Evolutionary conservation across 306 rosid genomes (phyloP).

Genomic region (Senna tora): DNA sequence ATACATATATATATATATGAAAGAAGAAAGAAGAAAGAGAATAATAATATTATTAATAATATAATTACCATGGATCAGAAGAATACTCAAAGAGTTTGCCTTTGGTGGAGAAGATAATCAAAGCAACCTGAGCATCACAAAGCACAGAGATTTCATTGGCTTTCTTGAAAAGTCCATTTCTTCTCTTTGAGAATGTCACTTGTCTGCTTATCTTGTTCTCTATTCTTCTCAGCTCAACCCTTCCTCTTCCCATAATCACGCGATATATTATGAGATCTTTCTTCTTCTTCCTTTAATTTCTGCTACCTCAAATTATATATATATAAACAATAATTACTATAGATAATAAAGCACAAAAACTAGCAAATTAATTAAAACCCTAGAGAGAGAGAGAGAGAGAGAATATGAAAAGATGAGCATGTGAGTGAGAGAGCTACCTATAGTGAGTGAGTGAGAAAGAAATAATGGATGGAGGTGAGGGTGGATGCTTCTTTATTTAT

Average conservation of each 20-base stretch:
- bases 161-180: conserved; percentile 70
- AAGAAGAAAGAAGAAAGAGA: not conserved
- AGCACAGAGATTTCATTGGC: conserved; percentile 85
- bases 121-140: conserved; percentile 79
- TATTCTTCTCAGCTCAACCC: conserved; percentile 76
- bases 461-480: conserved; percentile 34
- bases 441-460: not conserved
- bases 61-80: conserved; percentile 54
- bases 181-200: conserved; percentile 80
- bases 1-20: not conserved
- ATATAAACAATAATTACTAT: no score
- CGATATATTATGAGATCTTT: no score
- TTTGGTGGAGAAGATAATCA: conserved; percentile 69
- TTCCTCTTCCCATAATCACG: conserved; percentile 95
- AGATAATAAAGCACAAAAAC: not conserved
- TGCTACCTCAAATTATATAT: no score
- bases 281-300: not conserved
- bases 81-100: conserved; percentile 76
- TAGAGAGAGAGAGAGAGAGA: not conserved
- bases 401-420: not conserved
- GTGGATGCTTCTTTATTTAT: not conserved
- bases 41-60: no score
- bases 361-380: not conserved
- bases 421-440: no score
- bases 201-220: conserved; percentile 85